These are phyloP conservation scores for Alnus rubra DNA, from an alignment of 306 rosid genomes.

Conservation along the genomic window DNA sequence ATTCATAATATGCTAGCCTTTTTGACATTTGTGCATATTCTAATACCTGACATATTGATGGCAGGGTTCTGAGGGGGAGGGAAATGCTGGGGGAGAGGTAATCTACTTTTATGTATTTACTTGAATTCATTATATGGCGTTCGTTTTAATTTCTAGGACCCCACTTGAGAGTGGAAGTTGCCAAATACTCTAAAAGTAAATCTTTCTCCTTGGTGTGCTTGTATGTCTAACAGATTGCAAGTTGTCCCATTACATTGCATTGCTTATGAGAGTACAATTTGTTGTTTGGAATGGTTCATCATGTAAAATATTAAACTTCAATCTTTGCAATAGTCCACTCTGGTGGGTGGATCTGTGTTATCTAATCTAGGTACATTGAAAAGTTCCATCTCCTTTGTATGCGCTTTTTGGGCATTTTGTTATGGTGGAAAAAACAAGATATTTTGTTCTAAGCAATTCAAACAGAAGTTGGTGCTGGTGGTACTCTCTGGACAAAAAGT, in stretches of 20 bases:
- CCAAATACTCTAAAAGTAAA: not conserved
- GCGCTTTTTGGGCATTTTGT: too few relatives aligned
- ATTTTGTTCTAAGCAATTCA: not conserved
- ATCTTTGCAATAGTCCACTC: not conserved
- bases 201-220: not conserved
- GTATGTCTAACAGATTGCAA: not conserved
- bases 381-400: not conserved
- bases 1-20: not conserved
- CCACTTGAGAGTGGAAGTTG: not conserved
- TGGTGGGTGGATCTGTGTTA: not conserved
- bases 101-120: slow-evolving; percentile 4
- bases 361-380: not conserved
- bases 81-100: slow-evolving; percentile 43
- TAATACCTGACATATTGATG: slow-evolving; percentile 26
- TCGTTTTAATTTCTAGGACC: not conserved
- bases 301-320: not conserved
- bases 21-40: slow-evolving; percentile 11
- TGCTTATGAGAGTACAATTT: not conserved
- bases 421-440: not conserved
- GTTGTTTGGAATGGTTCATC: not conserved
- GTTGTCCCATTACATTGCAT: not conserved
- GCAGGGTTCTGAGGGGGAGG: slow-evolving; percentile 49
- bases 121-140: slow-evolving; percentile 12
- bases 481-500: not conserved
- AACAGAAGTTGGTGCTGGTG: not conserved